Evolutionary conservation across 331 rosid genomes (phyloP).

Genomic region (Arachis monticola): DNA sequence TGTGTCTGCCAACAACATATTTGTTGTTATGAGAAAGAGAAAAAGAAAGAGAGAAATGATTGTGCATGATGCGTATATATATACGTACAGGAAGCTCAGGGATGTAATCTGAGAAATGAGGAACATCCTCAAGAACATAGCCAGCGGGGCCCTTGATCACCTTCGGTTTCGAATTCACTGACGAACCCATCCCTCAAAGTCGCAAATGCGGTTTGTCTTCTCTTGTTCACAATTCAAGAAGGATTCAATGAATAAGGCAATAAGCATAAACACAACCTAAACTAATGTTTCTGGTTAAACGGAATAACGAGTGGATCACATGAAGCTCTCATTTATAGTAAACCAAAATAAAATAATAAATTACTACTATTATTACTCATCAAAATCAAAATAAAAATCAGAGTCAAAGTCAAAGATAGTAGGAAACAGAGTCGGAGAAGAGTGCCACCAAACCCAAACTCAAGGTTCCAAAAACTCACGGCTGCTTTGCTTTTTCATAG

Average conservation of each 20-base stretch:
- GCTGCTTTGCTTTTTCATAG: conserved; percentile 2
- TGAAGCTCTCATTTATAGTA: conserved; percentile 37
- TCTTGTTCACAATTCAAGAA: too few relatives aligned
- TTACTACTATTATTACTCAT: not conserved
- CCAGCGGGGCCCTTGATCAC: conserved; percentile 63
- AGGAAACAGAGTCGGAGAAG: too few relatives aligned
- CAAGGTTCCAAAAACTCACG: not conserved
- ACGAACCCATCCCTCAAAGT: conserved; percentile 49
- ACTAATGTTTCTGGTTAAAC: not conserved
- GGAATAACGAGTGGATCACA: conserved; percentile 23
- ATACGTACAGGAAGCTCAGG: conserved; percentile 71
- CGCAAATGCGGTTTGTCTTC: too few relatives aligned
- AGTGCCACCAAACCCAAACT: not conserved
- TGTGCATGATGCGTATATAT: too few relatives aligned
- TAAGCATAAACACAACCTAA: not conserved
- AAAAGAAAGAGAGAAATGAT: too few relatives aligned
- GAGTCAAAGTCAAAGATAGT: not conserved
- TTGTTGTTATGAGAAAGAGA: too few relatives aligned
- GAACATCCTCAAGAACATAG: conserved; percentile 91
- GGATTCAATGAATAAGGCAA: not conserved
- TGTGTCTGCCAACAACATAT: conserved; percentile 42
- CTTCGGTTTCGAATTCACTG: conserved; percentile 54
- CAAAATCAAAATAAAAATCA: not conserved
- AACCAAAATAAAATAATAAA: not conserved
- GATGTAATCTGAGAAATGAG: conserved; percentile 79